These are phyloP conservation scores for Gossypium rotundifolium DNA, from an alignment of 345 rosid species.

Conservation along the genomic window DNA sequence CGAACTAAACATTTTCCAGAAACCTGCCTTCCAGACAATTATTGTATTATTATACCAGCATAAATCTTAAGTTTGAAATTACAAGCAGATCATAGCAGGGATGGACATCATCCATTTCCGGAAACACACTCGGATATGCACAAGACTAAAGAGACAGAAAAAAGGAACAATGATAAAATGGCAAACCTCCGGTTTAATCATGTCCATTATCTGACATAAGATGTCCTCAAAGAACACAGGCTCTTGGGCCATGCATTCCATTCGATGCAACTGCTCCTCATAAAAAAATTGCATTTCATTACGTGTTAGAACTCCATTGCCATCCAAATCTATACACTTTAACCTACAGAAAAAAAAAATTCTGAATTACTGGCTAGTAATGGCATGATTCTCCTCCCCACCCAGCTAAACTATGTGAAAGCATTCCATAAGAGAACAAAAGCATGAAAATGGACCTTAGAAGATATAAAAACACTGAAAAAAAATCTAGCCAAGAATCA, in stretches of 20 bases:
- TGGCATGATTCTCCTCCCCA: not conserved
- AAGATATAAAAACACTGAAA: not conserved
- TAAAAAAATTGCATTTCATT: slow-evolving; percentile 28
- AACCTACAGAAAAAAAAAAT: slow-evolving; percentile 47
- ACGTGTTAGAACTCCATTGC: slow-evolving; percentile 67
- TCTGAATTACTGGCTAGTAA: slow-evolving; percentile 3
- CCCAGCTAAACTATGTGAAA: not conserved
- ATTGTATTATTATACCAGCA: not conserved
- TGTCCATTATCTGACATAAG: slow-evolving; percentile 87
- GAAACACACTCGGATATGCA: not conserved
- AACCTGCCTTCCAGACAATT: not conserved
- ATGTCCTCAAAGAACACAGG: slow-evolving; percentile 95
- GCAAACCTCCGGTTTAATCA: slow-evolving; percentile 81
- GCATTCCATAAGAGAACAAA: not conserved
- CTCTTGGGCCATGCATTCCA: slow-evolving; percentile 99
- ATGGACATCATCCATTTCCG: not conserved
- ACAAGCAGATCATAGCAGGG: not conserved
- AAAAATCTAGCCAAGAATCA: not conserved
- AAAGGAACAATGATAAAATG: not conserved
- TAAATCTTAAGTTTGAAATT: not conserved
- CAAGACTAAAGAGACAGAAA: not conserved
- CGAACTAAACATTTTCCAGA: not conserved
- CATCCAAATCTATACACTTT: slow-evolving; percentile 95
- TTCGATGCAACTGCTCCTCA: slow-evolving; percentile 94
- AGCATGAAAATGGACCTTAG: not conserved